Evolutionary conservation across 1,139 yeast genomes (phyloP).

Genomic region (Yamadazyma songkhlaensis): DNA sequence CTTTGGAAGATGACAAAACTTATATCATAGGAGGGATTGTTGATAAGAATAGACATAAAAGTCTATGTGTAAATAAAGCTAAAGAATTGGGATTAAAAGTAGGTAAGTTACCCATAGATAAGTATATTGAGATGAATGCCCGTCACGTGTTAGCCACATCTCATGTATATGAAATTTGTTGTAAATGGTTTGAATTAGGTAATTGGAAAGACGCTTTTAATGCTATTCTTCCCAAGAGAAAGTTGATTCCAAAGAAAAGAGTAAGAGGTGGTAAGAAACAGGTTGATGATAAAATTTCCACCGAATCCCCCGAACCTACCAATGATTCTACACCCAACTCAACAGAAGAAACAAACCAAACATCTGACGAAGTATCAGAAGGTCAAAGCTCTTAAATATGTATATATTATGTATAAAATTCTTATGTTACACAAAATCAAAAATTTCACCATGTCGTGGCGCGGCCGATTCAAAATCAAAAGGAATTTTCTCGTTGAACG

Average conservation of each 20-base stretch:
- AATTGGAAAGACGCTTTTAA: constrained; percentile 91
- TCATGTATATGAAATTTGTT: constrained; percentile 84
- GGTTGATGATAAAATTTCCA: too few species aligned
- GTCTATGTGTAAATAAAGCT: constrained; percentile 80
- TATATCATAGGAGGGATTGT: constrained; percentile 95
- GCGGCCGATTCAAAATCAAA: not conserved
- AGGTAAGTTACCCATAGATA: constrained; percentile 83
- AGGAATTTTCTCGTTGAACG: constrained; percentile 3
- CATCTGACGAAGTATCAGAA: too few species aligned
- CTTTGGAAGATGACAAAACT: constrained; percentile 64
- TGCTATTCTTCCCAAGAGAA: constrained; percentile 78
- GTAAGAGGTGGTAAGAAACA: not conserved
- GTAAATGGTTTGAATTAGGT: constrained; percentile 72
- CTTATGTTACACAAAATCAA: not conserved
- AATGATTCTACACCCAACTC: too few species aligned
- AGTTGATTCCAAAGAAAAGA: constrained; percentile 21
- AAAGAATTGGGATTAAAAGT: constrained; percentile 66
- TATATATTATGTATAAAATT: not conserved
- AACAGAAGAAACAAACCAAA: too few species aligned
- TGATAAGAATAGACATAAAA: constrained; percentile 89
- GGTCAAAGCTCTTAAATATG: not conserved
- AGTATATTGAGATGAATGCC: constrained; percentile 78
- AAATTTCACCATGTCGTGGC: constrained; percentile 5
- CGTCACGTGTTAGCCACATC: constrained; percentile 89
- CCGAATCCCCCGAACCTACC: too few species aligned